Evolutionary conservation across 192 early-diverging fungal species (phyloP), one percentile per base, ranked within the genome.

Genomic region (Oehlia diaphana): DNA sequence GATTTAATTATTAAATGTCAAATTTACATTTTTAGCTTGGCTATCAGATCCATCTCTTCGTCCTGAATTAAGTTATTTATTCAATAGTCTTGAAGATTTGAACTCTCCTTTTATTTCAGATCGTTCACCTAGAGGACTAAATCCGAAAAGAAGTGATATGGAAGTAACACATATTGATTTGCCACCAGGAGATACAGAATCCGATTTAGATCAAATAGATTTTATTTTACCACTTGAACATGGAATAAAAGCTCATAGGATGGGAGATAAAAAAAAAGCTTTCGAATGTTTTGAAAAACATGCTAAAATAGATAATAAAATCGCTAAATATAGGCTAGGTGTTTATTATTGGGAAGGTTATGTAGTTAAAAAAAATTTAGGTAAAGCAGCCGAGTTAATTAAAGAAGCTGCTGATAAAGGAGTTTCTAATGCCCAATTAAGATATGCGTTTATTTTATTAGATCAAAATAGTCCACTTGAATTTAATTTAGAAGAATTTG

Each of bases 321-420:
- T 14, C 0, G 67, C 67, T 3, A 69, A 37, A 6, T 69, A 69
- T 37, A n/a, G 31, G 37, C 2, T 37, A 21, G 67, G 67, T n/a
- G 26, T 14, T 21, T 39, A 69, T n/a, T 37, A 14, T 37, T 37
- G 19, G 31, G 37, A 37, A 21, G 67, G 37, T 19, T 13, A 23
- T 16, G 16, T 21, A 0, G 14, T 9, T 16, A 6, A 69, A 9
- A 69, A 42, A 69, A 37, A 69, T 39, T 5, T 12, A 42, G 6
- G 1, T 69, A 28, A 69, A 19, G 67, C 35, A 10, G 3, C 3
- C 8, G 16, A 42, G 19, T 69, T 42, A 28, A n/a, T 69, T 69
- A 69, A 42, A 69, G 10, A 69, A 37, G 67, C 37, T 21, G 37
- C 67, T n/a, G 67, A 69, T 21, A 21, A 69, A 69, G 67, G 67